Base-by-base conservation (phyloP, 306 rosid species). In the Prinsepia uniflora region DNA sequence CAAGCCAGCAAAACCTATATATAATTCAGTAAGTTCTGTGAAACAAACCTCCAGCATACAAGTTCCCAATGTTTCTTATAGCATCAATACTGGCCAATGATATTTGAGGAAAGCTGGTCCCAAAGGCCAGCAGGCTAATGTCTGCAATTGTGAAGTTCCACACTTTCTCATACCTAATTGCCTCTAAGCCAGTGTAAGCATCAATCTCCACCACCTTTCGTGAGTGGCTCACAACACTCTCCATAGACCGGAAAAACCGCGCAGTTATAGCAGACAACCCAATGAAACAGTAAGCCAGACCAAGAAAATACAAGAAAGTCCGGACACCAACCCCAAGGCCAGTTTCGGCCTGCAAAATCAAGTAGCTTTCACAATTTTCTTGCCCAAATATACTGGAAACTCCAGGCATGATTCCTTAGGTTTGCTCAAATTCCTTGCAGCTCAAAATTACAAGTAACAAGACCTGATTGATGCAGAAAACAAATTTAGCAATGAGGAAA, bases 51-150 rank as follows among this genome's bases (percentile, higher is more conserved):
- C 98, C 97, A 68, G 98, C 98, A 76, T 90, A 76, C 40, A 79
- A 83, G 47, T 84, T 78, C 70, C 98, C 97, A 57, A 91, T 40
- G 78, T 91, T 94, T 72, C 73, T 87, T 63, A 94, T 63, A 67
- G 99, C 97, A 83, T 94, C 98, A 65, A 94, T 90, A 77, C 88
- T 94, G 72, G 98, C 98, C 48, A 94, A 80, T 36, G 98, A 94
- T 78, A 94, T 90, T 82, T 94, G 98, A 72, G 98, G 98, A 83
- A 94, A 94, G 85, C 98, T 94, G 55, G 99, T 94, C 73, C 99
- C 99, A 69, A 90, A 94, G 36, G 99, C 99, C 83, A 94, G 83
- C 73, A 94, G 66, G 67, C 89, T 86, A 83, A 94, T 94, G 71
- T 94, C 99, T 15, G 99, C 99, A 62, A 94, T 81, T 1, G 99